Evolutionary conservation across 1,284 basidiomycete genomes (phyloP), one percentile per base, ranked within the genome.

Genomic region (Ustilago crameri): DNA sequence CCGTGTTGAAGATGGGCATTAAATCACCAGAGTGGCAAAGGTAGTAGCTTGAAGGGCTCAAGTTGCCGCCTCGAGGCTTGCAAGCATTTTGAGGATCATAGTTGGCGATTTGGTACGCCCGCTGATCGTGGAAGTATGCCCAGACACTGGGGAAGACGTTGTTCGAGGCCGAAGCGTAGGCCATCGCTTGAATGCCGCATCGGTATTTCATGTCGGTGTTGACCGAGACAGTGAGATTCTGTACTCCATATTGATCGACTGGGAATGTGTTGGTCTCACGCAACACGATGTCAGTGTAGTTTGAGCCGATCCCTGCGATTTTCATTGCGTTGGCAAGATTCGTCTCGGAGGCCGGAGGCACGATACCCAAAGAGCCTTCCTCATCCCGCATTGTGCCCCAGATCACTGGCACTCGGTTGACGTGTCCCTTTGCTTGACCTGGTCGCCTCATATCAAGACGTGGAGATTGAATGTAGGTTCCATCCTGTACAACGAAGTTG

Each of bases 301-400:
- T 63, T 26, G 66, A 50, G 12, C 40, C 12, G 51, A 79, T 66
- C 15, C 70, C 64, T 0, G 70, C 74, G 12, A 53, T 59, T 5
- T 42, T 57, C 42, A 79, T 55, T 12, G 73, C 70, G 14, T 59
- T 55, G 27, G 44, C 42, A 14, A 79, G 61, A 32, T 63, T 49
- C 2, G 50, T 59, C 45, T 69, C 60, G 15, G 66, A 66, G 7
- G 56, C 56, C 3, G 60, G 51, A 17, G 76, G 76, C 3, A 68
- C 69, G 27, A 34, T 62, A 12, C 76, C 76, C 3, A 78, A 58
- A n/a, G 62, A 59, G 23, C 55, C 74, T 41, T 74, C 32, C 47
- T 78, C 75, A 56, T 79, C 76, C 9, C 75, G 63, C 66, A 74
- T 59, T 37, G 51, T 58, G 9, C 76, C 76, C 53, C 61, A 62